Conservation (phyloP, 768 basidiomycete genomes). For the Leccinum imitatum region DNA sequence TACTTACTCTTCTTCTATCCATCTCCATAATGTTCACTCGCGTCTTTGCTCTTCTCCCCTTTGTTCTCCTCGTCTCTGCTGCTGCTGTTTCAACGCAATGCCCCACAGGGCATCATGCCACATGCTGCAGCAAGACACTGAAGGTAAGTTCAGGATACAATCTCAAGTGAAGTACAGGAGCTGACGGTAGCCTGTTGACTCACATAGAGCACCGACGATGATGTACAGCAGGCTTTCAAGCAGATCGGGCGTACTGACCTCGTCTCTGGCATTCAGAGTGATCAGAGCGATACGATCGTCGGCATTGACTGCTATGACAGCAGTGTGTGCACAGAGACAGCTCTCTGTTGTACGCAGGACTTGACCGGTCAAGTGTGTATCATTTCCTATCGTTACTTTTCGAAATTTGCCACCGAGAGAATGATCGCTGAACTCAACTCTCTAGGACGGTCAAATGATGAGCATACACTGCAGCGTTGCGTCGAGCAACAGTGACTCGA, state of each 20-base stretch:
- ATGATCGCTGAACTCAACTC: background rate
- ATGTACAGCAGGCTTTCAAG: background rate
- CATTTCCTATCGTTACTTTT: background rate
- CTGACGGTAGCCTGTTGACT: background rate
- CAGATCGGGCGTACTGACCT: background rate
- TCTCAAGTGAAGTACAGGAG: background rate
- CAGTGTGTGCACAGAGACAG: background rate
- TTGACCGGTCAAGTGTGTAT: background rate
- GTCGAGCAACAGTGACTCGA: too few relatives aligned
- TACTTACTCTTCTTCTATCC: background rate
- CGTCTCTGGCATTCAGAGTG: background rate
- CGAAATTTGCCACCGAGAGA: background rate
- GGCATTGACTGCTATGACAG: background rate
- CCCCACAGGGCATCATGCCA: background rate
- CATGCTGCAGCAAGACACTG: background rate
- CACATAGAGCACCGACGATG: background rate
- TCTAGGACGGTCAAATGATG: background rate
- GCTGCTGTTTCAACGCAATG: background rate
- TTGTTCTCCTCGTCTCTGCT: background rate
- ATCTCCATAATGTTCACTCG: background rate
- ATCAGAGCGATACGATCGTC: background rate
- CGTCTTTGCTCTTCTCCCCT: background rate
- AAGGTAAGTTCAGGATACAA: background rate
- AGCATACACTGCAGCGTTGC: background rate
- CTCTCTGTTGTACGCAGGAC: background rate